Percentiles rank a stretch among this genome's conserved stretches.
phyloP scores from a whole-genome alignment of 2,329 filamentous ascomycete genomes.

The Amauroascus verrucosus region DNA sequence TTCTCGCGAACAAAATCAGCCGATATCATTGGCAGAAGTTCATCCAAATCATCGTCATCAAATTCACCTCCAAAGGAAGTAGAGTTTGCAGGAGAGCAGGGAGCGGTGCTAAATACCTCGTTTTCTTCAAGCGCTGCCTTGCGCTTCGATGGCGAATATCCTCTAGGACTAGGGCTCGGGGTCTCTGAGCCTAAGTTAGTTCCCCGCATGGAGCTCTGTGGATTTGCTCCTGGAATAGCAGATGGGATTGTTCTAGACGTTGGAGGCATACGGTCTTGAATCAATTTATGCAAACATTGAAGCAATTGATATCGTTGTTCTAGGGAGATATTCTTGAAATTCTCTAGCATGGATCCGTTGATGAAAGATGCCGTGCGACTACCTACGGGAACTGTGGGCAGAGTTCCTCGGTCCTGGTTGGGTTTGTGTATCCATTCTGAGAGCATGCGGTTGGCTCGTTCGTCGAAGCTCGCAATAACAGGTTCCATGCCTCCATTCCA shows the following conservation, averaged over 20 bases:
- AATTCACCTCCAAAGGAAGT: constrained; percentile 12
- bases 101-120: constrained; percentile 24
- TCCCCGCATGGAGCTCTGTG: neutral
- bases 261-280: neutral
- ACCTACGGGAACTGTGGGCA: constrained; percentile 17
- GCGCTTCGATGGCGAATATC: constrained; percentile 14
- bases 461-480: constrained; percentile 26
- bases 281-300: neutral
- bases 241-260: neutral
- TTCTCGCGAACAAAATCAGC: constrained; percentile 17
- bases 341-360: neutral
- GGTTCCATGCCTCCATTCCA: constrained; percentile 21
- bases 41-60: constrained; percentile 18
- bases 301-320: constrained; percentile 8
- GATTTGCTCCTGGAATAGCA: neutral
- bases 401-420: constrained; percentile 22
- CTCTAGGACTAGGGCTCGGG: neutral
- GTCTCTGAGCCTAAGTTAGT: neutral
- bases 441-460: constrained; percentile 21
- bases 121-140: constrained; percentile 13
- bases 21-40: constrained; percentile 12
- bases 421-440: constrained; percentile 22
- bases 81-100: neutral
- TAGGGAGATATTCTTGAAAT: neutral
- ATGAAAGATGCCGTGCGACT: constrained; percentile 1